phyloP scores from a whole-genome alignment of 139 green algal genomes.

The Edaphochlamys debaryana region DNA sequence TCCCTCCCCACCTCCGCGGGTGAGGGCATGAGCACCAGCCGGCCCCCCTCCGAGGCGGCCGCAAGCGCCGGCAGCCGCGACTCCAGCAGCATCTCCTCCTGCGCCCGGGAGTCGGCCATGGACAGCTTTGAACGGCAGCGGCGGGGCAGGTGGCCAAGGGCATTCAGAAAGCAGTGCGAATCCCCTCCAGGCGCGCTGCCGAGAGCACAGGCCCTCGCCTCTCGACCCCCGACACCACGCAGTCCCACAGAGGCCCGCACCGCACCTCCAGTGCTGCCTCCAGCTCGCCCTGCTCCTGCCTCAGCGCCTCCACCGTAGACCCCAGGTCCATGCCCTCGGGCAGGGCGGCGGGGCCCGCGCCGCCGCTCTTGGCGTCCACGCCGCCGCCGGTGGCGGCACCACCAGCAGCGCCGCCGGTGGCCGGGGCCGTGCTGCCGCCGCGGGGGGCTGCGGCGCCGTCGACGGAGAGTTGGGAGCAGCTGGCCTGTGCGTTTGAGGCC shows the following conservation, averaged over 20 bases:
- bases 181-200: too few relatives aligned
- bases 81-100: constrained; percentile 31
- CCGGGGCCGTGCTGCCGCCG: background rate
- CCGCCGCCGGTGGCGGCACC: background rate
- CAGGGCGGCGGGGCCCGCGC: constrained; percentile 7
- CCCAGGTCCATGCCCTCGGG: background rate
- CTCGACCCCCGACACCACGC: too few relatives aligned
- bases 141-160: too few relatives aligned
- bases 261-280: constrained; percentile 30
- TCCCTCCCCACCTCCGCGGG: too few relatives aligned
- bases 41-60: background rate
- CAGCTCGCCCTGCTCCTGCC: background rate
- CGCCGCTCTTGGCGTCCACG: background rate
- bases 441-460: background rate
- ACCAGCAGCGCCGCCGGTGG: background rate
- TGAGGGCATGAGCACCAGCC: background rate
- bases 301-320: background rate
- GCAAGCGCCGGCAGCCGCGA: background rate
- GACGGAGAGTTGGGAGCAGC: constrained; percentile 8
- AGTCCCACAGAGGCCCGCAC: too few relatives aligned
- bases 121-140: too few relatives aligned
- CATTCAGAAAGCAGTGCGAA: too few relatives aligned
- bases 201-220: too few relatives aligned
- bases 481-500: background rate
- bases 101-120: background rate